Evolutionary conservation across 768 basidiomycete species (phyloP).

Genomic region (Leucogyrophana mollusca): DNA sequence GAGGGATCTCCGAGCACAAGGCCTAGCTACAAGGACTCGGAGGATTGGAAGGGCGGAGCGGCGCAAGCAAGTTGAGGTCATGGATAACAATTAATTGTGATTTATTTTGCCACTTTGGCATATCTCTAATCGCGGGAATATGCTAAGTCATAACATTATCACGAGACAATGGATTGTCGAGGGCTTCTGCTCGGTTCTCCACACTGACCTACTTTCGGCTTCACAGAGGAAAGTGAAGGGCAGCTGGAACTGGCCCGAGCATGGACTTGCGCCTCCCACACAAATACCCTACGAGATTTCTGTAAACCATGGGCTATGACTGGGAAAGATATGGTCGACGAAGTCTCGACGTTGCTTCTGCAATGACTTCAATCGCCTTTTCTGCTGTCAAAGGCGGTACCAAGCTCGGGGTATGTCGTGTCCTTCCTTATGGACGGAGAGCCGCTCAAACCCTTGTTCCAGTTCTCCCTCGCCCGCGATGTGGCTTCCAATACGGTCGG

Average conservation of each 20-base stretch:
- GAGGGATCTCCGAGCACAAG: not conserved
- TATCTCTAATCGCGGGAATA: constrained; percentile 1
- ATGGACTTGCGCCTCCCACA: constrained; percentile 19
- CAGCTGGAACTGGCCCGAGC: constrained; percentile 7
- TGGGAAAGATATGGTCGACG: constrained; percentile 48
- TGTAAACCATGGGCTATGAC: constrained; percentile 27
- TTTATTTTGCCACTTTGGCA: not conserved
- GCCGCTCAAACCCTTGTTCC: constrained; percentile 4
- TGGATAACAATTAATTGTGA: constrained; percentile 9
- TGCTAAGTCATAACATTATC: not conserved
- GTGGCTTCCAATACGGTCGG: constrained; percentile 59
- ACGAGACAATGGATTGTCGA: not conserved
- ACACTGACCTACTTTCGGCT: no score
- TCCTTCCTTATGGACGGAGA: constrained; percentile 5
- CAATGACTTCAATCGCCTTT: constrained; percentile 64
- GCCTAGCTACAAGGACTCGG: not conserved
- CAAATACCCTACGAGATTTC: constrained; percentile 4
- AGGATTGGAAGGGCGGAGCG: constrained; percentile 9
- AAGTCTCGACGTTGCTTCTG: constrained; percentile 65
- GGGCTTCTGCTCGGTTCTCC: no score
- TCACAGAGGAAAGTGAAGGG: not conserved
- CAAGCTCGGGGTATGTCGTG: constrained; percentile 60
- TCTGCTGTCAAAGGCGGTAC: constrained; percentile 66
- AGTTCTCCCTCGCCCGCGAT: constrained; percentile 71
- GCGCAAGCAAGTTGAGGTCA: constrained; percentile 22